Percentiles rank a stretch among this genome's conserved stretches.
Conservation (phyloP, 345 rosid species). For the Populus tremula region DNA sequence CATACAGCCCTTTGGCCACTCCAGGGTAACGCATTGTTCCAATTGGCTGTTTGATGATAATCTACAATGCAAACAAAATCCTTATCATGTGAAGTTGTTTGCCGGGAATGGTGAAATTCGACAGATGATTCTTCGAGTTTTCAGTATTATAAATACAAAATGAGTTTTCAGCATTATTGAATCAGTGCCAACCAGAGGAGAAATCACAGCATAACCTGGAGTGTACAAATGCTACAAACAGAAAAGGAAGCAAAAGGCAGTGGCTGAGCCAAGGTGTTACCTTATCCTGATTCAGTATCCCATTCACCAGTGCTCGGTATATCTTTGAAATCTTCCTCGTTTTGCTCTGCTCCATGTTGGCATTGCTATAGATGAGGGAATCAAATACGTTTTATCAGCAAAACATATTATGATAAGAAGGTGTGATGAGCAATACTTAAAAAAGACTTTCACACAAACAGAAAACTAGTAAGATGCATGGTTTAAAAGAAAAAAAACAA, state of each 20-base stretch:
- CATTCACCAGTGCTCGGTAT: conserved; percentile 67
- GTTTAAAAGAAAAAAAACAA: background rate
- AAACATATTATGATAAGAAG: background rate
- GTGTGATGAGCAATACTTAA: background rate
- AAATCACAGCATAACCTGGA: background rate
- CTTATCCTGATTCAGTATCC: conserved; percentile 63
- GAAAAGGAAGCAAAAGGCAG: background rate
- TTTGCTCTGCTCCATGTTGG: conserved; percentile 27
- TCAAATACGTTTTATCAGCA: conserved; percentile 3
- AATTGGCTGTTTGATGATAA: conserved; percentile 65
- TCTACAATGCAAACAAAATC: conserved; percentile 34
- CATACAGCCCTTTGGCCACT: conserved; percentile 81
- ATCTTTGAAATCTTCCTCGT: conserved; percentile 65
- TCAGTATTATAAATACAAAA: background rate
- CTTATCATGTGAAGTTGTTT: background rate
- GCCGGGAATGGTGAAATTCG: background rate
- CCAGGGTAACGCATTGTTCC: conserved; percentile 71
- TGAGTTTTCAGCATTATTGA: conserved; percentile 1
- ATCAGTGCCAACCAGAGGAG: background rate
- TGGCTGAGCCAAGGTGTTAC: conserved; percentile 25
- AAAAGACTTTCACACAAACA: background rate
- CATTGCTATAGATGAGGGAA: conserved; percentile 21
- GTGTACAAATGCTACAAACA: background rate
- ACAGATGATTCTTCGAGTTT: too few species aligned
- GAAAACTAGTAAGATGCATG: background rate